Percentiles rank a stretch among this genome's conserved stretches.
phyloP scores from a whole-genome alignment of 1,139 yeast genomes.

The Diutina neorugosa region DNA sequence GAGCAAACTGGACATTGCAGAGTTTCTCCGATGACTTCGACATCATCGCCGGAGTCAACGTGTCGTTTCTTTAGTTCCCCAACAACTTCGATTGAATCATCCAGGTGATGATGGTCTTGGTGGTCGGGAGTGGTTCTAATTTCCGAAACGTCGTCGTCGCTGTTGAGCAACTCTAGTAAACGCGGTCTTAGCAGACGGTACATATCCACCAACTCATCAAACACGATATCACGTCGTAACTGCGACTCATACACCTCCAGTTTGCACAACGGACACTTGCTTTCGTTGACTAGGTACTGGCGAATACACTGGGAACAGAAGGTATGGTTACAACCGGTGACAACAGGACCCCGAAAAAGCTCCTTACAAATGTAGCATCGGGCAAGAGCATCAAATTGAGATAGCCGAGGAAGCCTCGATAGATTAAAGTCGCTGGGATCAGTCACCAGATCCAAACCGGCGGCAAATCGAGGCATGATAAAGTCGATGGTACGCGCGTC shows the following conservation, averaged over 20 bases:
- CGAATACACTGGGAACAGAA: conserved; percentile 88
- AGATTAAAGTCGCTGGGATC: conserved; percentile 65
- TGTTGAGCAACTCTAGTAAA: neutral
- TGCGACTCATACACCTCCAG: conserved; percentile 61
- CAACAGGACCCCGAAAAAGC: conserved; percentile 66
- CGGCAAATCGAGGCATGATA: neutral
- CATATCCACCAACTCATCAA: conserved; percentile 61
- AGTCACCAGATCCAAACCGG: neutral
- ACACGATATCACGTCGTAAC: conserved; percentile 52
- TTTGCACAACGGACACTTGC: conserved; percentile 73
- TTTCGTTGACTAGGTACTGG: conserved; percentile 45
- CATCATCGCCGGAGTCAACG: neutral
- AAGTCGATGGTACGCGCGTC: neutral
- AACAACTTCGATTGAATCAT: neutral
- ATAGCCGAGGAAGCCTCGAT: conserved; percentile 42
- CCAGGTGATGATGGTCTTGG: neutral
- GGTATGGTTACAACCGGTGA: conserved; percentile 80
- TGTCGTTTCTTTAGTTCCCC: neutral
- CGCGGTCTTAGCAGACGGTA: conserved; percentile 34
- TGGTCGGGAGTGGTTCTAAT: neutral
- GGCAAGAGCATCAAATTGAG: conserved; percentile 56
- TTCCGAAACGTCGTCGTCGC: neutral
- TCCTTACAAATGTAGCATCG: conserved; percentile 93
- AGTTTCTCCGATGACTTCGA: neutral
- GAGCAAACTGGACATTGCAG: neutral